Conservation (phyloP, 495 filamentous ascomycete genomes). For the Beverwykella pulmonaria region DNA sequence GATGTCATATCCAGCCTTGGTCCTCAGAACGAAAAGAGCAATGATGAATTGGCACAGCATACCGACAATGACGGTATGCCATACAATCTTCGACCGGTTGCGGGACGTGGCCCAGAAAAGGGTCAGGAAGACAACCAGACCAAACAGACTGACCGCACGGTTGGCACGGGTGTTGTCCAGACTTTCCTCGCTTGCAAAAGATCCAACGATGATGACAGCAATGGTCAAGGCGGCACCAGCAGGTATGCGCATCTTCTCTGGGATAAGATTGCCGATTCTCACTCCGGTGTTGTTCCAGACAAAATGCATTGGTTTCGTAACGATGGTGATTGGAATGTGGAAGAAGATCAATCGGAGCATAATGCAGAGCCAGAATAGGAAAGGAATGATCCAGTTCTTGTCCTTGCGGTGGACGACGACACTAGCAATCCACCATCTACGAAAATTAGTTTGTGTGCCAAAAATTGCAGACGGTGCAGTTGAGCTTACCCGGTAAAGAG, state of each 20-base stretch:
- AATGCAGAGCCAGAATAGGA: slow-evolving; percentile 77
- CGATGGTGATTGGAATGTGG: slow-evolving; percentile 67
- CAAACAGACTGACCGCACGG: slow-evolving; percentile 79
- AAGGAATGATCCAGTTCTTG: slow-evolving; percentile 81
- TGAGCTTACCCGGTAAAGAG: slow-evolving; percentile 63
- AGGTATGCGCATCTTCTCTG: slow-evolving; percentile 63
- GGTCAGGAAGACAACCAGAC: slow-evolving; percentile 71
- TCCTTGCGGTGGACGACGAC: slow-evolving; percentile 72
- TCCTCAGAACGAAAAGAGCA: slow-evolving; percentile 82
- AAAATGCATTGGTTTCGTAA: slow-evolving; percentile 65
- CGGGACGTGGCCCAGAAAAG: slow-evolving; percentile 69
- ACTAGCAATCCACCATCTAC: slow-evolving; percentile 86
- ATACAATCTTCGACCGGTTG: slow-evolving; percentile 69
- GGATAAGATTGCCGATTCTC: slow-evolving; percentile 57
- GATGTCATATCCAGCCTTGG: slow-evolving; percentile 75
- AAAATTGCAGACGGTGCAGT: not conserved
- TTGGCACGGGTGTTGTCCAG: slow-evolving; percentile 76
- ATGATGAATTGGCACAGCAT: slow-evolving; percentile 88
- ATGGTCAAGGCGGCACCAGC: slow-evolving; percentile 62
- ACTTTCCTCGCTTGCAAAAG: slow-evolving; percentile 69
- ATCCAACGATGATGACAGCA: slow-evolving; percentile 71
- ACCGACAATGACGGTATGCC: slow-evolving; percentile 86
- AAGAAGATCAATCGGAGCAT: slow-evolving; percentile 72
- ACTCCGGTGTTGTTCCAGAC: slow-evolving; percentile 67
- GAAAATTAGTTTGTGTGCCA: not conserved